phyloP scores from a whole-genome alignment of 139 green algal species.

The Eudorina sp. region DNA sequence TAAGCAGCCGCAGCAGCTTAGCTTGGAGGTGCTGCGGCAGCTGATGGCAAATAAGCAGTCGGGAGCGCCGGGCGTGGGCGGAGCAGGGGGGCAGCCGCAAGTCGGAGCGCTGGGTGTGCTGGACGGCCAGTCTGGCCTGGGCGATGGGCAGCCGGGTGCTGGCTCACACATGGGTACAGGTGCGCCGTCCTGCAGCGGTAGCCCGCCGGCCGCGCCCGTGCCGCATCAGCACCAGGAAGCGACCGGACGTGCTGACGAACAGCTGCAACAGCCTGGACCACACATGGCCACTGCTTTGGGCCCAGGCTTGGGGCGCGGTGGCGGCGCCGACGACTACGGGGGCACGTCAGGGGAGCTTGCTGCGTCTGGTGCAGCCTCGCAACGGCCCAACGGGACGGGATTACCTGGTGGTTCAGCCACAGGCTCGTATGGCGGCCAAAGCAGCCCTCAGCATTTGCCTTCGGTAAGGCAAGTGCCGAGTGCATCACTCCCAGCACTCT shows the following conservation, averaged over 20 bases:
- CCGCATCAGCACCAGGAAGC: neutral
- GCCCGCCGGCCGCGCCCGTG: neutral
- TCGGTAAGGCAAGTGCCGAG: too few relatives aligned
- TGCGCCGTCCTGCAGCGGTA: neutral
- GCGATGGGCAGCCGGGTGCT: neutral
- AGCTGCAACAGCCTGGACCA: neutral
- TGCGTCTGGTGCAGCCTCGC: too few relatives aligned
- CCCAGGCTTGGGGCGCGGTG: too few relatives aligned
- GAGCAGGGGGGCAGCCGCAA: neutral
- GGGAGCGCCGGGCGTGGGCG: neutral
- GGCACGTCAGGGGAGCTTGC: too few relatives aligned
- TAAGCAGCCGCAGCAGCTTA: conserved; percentile 28
- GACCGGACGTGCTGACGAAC: neutral
- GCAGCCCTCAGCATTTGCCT: too few relatives aligned
- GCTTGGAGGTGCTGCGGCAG: conserved; percentile 32
- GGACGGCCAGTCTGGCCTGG: neutral
- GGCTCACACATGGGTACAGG: neutral
- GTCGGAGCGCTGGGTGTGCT: neutral
- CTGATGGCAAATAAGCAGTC: conserved; percentile 15
- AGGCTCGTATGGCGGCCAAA: too few relatives aligned
- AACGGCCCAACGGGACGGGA: too few relatives aligned
- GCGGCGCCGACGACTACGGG: too few relatives aligned
- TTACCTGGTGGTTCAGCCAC: too few relatives aligned
- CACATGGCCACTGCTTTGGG: too few relatives aligned
- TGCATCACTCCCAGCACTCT: too few relatives aligned